These are phyloP conservation scores for Phytophthora podocarpi DNA, from an alignment of 352 stramenopile genomes.

Conservation along the genomic window DNA sequence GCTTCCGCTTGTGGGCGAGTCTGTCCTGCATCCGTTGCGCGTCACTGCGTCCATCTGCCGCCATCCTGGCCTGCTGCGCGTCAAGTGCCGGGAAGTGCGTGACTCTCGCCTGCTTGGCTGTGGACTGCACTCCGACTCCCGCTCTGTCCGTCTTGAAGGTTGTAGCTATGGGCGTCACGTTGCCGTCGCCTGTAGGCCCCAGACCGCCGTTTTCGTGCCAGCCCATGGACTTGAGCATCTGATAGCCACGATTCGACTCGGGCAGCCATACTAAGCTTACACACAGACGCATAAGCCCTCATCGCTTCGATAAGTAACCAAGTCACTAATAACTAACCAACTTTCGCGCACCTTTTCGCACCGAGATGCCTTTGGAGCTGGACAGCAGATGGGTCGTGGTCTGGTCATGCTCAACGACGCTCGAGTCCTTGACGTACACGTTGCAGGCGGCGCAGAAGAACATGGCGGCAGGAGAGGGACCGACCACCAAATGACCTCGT, in stretches of 20 bases:
- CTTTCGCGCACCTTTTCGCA: constrained; percentile 53
- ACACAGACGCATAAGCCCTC: background rate
- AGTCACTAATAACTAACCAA: too few species aligned
- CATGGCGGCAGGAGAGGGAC: constrained; percentile 39
- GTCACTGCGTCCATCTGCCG: constrained; percentile 39
- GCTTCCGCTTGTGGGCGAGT: constrained; percentile 54
- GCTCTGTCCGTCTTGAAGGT: constrained; percentile 60
- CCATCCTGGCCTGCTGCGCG: constrained; percentile 37
- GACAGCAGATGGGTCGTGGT: constrained; percentile 57
- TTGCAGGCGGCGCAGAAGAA: constrained; percentile 72
- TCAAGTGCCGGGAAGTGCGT: constrained; percentile 50
- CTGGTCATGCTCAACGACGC: constrained; percentile 55
- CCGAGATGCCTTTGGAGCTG: constrained; percentile 44
- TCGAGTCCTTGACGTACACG: constrained; percentile 63
- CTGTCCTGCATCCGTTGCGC: constrained; percentile 48
- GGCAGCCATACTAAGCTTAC: constrained; percentile 60
- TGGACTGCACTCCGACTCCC: constrained; percentile 41
- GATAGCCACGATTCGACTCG: constrained; percentile 69
- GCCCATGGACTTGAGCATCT: constrained; percentile 63
- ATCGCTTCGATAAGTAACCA: too few species aligned
- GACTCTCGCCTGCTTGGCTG: constrained; percentile 31
- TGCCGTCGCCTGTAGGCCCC: constrained; percentile 38
- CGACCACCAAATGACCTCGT: too few species aligned
- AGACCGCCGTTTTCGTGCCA: constrained; percentile 55
- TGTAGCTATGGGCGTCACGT: constrained; percentile 52